phyloP scores from a whole-genome alignment of 169 alveolate genomes.

The Cryptosporidium baileyi region DNA sequence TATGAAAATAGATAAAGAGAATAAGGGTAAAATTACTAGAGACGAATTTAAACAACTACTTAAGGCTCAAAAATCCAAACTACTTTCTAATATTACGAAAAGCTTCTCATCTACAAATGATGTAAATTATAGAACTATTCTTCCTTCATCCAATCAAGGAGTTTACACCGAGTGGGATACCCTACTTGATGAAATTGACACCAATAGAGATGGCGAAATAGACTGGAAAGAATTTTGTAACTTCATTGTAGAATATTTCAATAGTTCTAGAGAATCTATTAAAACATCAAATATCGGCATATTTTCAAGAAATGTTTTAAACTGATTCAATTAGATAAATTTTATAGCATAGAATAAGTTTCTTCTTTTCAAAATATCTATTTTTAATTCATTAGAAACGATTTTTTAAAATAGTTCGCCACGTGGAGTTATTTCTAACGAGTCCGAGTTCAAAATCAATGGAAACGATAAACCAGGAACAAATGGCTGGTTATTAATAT shows the following conservation, averaged over 20 bases:
- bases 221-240: conserved; percentile 57
- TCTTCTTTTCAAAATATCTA: not conserved
- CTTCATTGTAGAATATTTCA: conserved; percentile 21
- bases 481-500: not conserved
- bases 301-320: not conserved
- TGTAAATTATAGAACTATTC: conserved; percentile 21
- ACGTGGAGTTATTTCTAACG: not conserved
- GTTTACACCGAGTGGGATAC: conserved; percentile 59
- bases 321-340: not conserved
- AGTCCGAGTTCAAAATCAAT: not conserved
- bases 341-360: not conserved
- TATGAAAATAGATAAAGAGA: conserved; percentile 29
- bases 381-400: not conserved
- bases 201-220: conserved; percentile 28
- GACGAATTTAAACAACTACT: conserved; percentile 42
- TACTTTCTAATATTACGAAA: conserved; percentile 36
- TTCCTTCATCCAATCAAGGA: conserved; percentile 57
- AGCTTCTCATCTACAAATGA: conserved; percentile 17
- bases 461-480: conserved; percentile 59
- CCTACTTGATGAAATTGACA: conserved; percentile 33
- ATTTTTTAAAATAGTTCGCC: not conserved
- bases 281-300: not conserved
- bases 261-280: conserved; percentile 15
- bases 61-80: conserved; percentile 44
- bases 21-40: conserved; percentile 15